Conservation (phyloP, 2,329 filamentous ascomycete species). For the Curvularia verruculosa region DNA sequence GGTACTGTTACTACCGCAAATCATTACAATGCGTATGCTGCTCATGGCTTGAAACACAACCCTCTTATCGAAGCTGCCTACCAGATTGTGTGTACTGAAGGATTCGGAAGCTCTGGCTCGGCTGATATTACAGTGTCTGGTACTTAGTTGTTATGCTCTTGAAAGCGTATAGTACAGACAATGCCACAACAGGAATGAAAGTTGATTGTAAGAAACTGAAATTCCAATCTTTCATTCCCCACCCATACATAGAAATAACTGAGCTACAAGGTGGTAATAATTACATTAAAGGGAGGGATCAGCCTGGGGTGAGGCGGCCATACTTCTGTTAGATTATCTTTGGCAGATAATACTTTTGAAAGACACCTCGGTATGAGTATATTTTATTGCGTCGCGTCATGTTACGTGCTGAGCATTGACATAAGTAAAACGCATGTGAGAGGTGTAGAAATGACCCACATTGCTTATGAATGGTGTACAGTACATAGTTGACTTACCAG, state of each 20-base stretch:
- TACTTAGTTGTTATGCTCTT: not conserved
- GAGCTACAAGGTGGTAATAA: not conserved
- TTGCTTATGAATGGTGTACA: too few relatives aligned
- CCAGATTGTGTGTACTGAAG: not conserved
- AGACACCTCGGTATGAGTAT: too few relatives aligned
- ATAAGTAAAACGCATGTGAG: too few relatives aligned
- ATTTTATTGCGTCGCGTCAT: too few relatives aligned
- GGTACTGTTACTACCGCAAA: slow-evolving; percentile 1
- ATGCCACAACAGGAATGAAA: too few relatives aligned
- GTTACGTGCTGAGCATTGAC: too few relatives aligned
- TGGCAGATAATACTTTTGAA: not conserved
- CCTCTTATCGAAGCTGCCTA: not conserved
- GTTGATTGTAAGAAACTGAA: too few relatives aligned
- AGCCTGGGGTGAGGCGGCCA: not conserved
- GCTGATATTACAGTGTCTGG: not conserved
- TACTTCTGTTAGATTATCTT: not conserved
- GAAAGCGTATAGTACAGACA: too few relatives aligned
- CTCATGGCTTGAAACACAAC: not conserved
- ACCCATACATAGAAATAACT: too few relatives aligned
- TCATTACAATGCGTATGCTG: not conserved
- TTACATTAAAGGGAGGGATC: not conserved
- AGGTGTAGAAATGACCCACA: too few relatives aligned
- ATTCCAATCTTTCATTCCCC: too few relatives aligned
- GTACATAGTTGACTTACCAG: too few relatives aligned
- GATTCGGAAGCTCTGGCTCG: not conserved